A percentile compares a stretch with the other conserved stretches of the same genome.
Conservation (phyloP, 345 rosid species). For the Salix udensis region DNA sequence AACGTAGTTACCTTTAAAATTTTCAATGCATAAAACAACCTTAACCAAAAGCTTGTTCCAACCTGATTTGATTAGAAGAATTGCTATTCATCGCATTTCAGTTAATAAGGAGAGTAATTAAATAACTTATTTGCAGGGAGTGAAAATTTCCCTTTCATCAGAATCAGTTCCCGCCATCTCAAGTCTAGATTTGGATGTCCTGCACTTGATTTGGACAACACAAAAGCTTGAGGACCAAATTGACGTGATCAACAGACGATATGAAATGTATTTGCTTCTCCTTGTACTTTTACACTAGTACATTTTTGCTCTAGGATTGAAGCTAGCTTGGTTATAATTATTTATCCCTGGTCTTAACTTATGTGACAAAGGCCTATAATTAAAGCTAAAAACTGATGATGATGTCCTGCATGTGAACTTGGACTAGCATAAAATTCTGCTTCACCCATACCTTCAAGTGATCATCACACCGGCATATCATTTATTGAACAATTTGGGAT, state of each 20-base stretch:
- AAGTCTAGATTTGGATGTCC: slow-evolving; percentile 60
- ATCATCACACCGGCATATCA: not conserved
- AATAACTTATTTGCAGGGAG: slow-evolving; percentile 52
- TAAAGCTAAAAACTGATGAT: not conserved
- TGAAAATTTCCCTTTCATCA: slow-evolving; percentile 66
- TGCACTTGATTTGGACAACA: slow-evolving; percentile 71
- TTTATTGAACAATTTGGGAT: slow-evolving; percentile 10
- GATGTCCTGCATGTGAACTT: not conserved
- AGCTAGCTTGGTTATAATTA: not conserved
- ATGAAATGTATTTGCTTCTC: slow-evolving; percentile 48
- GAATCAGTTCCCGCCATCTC: slow-evolving; percentile 49
- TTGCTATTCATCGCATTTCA: not conserved
- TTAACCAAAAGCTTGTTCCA: too few species aligned
- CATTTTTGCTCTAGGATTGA: not conserved
- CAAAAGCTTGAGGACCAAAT: slow-evolving; percentile 88
- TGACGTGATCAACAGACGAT: slow-evolving; percentile 55
- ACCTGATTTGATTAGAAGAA: too few species aligned
- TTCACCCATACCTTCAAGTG: not conserved
- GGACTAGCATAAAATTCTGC: not conserved
- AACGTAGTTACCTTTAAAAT: too few species aligned
- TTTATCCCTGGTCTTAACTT: not conserved
- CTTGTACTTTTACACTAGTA: slow-evolving; percentile 2
- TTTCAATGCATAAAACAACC: too few species aligned
- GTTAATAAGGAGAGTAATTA: not conserved
- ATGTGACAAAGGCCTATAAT: not conserved